Conservation (phyloP, 495 filamentous ascomycete species). For the Lophium mytilinum region DNA sequence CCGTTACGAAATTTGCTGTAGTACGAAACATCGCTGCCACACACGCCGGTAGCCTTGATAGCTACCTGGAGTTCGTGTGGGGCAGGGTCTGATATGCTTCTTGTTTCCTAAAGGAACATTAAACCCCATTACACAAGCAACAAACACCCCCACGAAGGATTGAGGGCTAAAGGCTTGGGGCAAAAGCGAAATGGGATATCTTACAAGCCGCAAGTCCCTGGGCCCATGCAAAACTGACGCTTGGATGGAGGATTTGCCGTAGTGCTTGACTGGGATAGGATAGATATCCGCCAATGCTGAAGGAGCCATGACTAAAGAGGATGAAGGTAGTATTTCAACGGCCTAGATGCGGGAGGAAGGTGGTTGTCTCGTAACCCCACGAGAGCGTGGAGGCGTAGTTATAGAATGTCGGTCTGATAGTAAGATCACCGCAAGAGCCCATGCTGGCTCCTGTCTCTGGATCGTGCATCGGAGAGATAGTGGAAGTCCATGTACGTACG, state of each 20-base stretch:
- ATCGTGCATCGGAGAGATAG: conserved; percentile 28
- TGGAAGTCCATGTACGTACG: conserved; percentile 16
- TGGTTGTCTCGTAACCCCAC: conserved; percentile 22
- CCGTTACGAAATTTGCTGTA: conserved; percentile 31
- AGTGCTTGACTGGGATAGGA: conserved; percentile 25
- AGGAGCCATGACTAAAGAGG: conserved; percentile 26
- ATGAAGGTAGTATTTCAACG: not conserved
- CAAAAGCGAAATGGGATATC: conserved; percentile 13
- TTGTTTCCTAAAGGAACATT: conserved; percentile 26
- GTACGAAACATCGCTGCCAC: conserved; percentile 30
- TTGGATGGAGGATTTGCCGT: conserved; percentile 23
- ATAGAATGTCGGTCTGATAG: conserved; percentile 15
- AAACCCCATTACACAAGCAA: conserved; percentile 14
- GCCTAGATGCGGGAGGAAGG: conserved; percentile 6
- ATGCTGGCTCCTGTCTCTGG: conserved; percentile 11
- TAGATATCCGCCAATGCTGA: conserved; percentile 29
- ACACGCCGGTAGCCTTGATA: conserved; percentile 30
- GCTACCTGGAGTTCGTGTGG: conserved; percentile 30
- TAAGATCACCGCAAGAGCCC: conserved; percentile 14
- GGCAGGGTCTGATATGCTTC: conserved; percentile 25
- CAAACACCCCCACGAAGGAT: conserved; percentile 16
- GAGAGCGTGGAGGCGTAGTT: conserved; percentile 23
- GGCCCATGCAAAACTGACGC: conserved; percentile 31
- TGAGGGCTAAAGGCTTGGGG: conserved; percentile 12
- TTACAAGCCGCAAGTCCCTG: conserved; percentile 31